A percentile compares a stretch with the other conserved stretches of the same genome.
These are phyloP conservation scores for Pseudogymnoascus pannorum DNA, from an alignment of 2,329 filamentous ascomycete species.

Conservation along the genomic window DNA sequence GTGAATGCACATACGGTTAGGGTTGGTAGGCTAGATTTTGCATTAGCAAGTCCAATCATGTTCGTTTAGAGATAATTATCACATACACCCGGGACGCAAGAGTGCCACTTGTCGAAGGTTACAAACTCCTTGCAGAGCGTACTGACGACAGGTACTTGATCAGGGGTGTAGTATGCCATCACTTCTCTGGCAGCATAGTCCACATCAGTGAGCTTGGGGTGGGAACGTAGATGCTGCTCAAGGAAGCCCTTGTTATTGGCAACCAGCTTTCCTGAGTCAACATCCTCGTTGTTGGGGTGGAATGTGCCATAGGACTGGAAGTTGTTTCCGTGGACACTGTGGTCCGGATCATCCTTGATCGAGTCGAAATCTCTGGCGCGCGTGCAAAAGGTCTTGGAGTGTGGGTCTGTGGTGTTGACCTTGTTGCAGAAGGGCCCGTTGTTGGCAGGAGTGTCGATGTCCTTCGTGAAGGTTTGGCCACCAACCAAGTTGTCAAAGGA, in stretches of 20 bases:
- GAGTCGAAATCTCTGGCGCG: conserved; percentile 9
- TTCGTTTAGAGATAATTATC: not conserved
- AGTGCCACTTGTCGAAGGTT: conserved; percentile 39
- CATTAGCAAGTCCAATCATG: conserved; percentile 8
- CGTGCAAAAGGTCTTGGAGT: not conserved
- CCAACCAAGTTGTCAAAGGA: conserved; percentile 35
- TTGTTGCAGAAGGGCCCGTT: conserved; percentile 36
- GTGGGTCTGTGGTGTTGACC: conserved; percentile 17
- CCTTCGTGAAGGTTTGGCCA: conserved; percentile 31
- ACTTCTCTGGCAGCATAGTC: conserved; percentile 33
- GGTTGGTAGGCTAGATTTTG: conserved; percentile 33
- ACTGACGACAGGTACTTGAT: conserved; percentile 35
- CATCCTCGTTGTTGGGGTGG: conserved; percentile 27
- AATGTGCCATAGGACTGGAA: conserved; percentile 31
- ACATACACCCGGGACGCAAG: conserved; percentile 36
- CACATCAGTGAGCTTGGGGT: conserved; percentile 28
- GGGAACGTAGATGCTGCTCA: conserved; percentile 34
- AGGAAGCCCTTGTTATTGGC: conserved; percentile 35
- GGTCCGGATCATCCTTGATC: conserved; percentile 33
- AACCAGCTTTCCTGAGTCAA: conserved; percentile 16
- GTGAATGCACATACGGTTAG: conserved; percentile 33
- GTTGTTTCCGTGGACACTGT: conserved; percentile 32
- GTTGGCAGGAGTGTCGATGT: conserved; percentile 32
- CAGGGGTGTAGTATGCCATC: conserved; percentile 37
- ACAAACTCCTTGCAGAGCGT: conserved; percentile 37